phyloP scores from a whole-genome alignment of 306 rosid genomes.

The Rubus parviflorus region DNA sequence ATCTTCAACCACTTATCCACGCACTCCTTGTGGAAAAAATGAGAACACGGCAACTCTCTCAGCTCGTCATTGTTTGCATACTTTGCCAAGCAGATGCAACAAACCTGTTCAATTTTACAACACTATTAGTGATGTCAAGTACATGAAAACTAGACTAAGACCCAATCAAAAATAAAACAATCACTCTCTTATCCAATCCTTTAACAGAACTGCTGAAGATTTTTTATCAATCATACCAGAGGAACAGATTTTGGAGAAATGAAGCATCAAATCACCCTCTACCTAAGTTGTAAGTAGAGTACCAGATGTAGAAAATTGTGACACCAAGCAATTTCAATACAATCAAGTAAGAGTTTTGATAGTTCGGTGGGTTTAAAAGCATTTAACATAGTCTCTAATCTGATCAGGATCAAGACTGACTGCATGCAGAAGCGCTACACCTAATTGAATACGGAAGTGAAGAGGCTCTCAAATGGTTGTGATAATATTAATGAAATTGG shows the following conservation, averaged over 20 bases:
- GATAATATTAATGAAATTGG: neutral
- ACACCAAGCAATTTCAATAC: neutral
- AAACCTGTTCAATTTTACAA: slow-evolving; percentile 55
- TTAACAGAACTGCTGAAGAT: neutral
- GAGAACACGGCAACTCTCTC: slow-evolving; percentile 85
- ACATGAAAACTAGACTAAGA: neutral
- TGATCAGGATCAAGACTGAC: slow-evolving; percentile 2
- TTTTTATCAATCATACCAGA: neutral
- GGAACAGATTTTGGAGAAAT: neutral
- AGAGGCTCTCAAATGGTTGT: neutral
- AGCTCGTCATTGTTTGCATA: slow-evolving; percentile 86
- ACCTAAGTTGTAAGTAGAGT: neutral
- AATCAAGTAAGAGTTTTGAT: neutral
- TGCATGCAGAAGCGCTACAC: neutral
- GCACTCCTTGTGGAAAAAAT: slow-evolving; percentile 93
- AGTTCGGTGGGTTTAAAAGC: neutral
- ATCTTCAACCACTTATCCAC: slow-evolving; percentile 96
- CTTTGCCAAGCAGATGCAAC: slow-evolving; percentile 92
- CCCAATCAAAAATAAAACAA: neutral
- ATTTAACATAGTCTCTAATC: neutral
- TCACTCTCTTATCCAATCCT: neutral
- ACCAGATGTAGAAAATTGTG: neutral
- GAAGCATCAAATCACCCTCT: neutral
- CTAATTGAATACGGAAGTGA: neutral
- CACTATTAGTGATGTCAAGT: neutral